phyloP scores from a whole-genome alignment of 768 basidiomycete species.

The Hebeloma cylindrosporum region DNA sequence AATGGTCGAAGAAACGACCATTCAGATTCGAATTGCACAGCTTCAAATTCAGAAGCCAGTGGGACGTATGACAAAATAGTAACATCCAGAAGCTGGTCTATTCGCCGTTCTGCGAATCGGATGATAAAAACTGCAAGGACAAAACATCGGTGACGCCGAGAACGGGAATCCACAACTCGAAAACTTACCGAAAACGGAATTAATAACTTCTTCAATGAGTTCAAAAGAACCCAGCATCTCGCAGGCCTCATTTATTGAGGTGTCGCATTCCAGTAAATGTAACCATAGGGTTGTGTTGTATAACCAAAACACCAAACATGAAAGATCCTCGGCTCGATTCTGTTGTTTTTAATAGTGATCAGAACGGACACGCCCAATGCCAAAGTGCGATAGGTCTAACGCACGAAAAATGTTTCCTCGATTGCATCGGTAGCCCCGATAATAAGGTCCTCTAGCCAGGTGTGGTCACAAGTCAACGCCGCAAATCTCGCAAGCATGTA shows the following conservation, averaged over 20 bases:
- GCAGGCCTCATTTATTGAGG: slow-evolving; percentile 73
- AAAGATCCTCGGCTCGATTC: slow-evolving; percentile 83
- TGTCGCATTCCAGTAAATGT: slow-evolving; percentile 87
- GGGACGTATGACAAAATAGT: slow-evolving; percentile 83
- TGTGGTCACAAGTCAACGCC: slow-evolving; percentile 84
- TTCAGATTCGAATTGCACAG: slow-evolving; percentile 92
- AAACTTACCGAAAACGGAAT: slow-evolving; percentile 85
- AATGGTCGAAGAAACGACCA: slow-evolving; percentile 90
- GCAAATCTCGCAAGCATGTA: slow-evolving; percentile 94
- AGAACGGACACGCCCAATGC: slow-evolving; percentile 12
- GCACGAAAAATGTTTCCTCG: slow-evolving; percentile 89
- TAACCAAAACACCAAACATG: slow-evolving; percentile 90
- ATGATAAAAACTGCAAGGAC: slow-evolving; percentile 84
- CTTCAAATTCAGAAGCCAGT: slow-evolving; percentile 73
- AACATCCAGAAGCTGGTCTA: slow-evolving; percentile 83
- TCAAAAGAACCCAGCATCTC: slow-evolving; percentile 83
- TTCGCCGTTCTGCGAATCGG: slow-evolving; percentile 83
- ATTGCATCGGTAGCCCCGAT: slow-evolving; percentile 90
- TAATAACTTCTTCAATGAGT: slow-evolving; percentile 88
- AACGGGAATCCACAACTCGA: neutral
- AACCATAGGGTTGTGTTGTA: slow-evolving; percentile 90
- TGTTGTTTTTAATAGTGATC: slow-evolving; percentile 30
- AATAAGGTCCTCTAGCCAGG: slow-evolving; percentile 91
- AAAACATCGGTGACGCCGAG: slow-evolving; percentile 7
- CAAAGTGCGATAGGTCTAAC: slow-evolving; percentile 30